phyloP scores from a whole-genome alignment of 2,329 filamentous ascomycete genomes.

The Beauveria caledonica region DNA sequence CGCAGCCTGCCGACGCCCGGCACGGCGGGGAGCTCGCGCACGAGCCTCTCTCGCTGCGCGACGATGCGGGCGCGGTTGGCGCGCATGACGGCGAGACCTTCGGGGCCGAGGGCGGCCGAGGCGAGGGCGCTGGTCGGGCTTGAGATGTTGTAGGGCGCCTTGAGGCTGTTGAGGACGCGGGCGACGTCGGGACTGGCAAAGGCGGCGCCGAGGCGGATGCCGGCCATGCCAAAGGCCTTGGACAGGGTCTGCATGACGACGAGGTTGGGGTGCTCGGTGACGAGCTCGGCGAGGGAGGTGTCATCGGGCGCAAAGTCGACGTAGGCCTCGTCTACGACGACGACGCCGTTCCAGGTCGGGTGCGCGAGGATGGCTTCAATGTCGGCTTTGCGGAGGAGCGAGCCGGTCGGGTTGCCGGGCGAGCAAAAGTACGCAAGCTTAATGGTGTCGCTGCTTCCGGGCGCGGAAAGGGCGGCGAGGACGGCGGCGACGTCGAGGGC shows the following conservation, averaged over 20 bases:
- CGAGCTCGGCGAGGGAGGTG: constrained; percentile 82
- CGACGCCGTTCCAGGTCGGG: constrained; percentile 88
- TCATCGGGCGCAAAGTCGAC: constrained; percentile 77
- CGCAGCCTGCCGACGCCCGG: constrained; percentile 71
- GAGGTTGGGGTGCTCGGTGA: constrained; percentile 85
- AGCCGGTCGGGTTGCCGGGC: constrained; percentile 88
- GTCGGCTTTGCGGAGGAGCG: constrained; percentile 66
- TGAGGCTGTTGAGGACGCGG: constrained; percentile 76
- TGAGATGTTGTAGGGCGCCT: constrained; percentile 93
- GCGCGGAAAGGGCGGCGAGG: constrained; percentile 48
- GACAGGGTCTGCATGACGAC: constrained; percentile 98
- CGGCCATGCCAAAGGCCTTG: constrained; percentile 93
- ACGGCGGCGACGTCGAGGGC: constrained; percentile 65
- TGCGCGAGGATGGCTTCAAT: constrained; percentile 69
- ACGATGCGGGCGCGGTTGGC: constrained; percentile 62
- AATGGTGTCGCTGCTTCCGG: constrained; percentile 45
- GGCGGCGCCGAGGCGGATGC: constrained; percentile 80
- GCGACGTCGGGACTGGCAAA: constrained; percentile 73
- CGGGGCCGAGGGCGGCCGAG: constrained; percentile 56
- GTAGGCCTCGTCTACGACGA: constrained; percentile 93
- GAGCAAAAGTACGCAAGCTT: constrained; percentile 92
- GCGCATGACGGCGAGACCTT: constrained; percentile 66
- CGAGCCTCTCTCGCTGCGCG: constrained; percentile 65
- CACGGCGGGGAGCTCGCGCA: constrained; percentile 65
- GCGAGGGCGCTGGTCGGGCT: constrained; percentile 81